Evolutionary conservation across 495 filamentous ascomycete genomes (phyloP), one percentile per base, ranked within the genome.

Genomic region (Filosporella fistucella): DNA sequence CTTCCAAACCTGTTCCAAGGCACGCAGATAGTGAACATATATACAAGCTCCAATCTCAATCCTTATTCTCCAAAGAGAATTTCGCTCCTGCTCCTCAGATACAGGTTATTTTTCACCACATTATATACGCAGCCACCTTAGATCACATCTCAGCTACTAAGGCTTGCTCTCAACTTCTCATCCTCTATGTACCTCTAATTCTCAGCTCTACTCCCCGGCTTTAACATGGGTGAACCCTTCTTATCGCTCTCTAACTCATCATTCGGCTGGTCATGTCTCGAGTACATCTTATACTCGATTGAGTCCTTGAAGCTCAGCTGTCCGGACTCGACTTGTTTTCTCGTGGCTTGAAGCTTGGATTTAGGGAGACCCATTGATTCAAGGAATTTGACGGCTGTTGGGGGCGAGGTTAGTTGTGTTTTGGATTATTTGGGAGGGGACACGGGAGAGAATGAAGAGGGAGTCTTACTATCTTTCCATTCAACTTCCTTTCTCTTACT

Each of bases 311-410:
- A 78, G 54, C 75, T 77, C n/a, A 86, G 68, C 67, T 81, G 83
- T 18, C 89, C 89, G 51, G 70, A 76, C 69, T 93, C 85, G 29
- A 95, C 86, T 44, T 95, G 84, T 49, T 80, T 75, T 44, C 90
- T 74, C 12, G 82, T 86, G 22, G 85, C 72, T 6, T 67, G 67
- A 37, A 89, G 69, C 69, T 91, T 84, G 18, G 75, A 80, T 67
- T 85, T 80, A 20, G 90, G 84, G 47, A 96, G 74, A 41, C 90
- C 90, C 90, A 96, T 96, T 8, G 82, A 86, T 32, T 81, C 80
- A 43, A 96, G 74, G 66, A 85, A 96, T 10, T 66, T 53, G 23
- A 95, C 76, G 25, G 77, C 74, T 77, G 29, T n/a, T 25, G 1
- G 10, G 14, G 13, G 34, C 26, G 40, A 32, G 7, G 17, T 42